Percentiles rank a stretch among this genome's conserved stretches.
Evolutionary conservation across 139 green algal genomes (phyloP).

Genomic region (Parachlorella kessleri): DNA sequence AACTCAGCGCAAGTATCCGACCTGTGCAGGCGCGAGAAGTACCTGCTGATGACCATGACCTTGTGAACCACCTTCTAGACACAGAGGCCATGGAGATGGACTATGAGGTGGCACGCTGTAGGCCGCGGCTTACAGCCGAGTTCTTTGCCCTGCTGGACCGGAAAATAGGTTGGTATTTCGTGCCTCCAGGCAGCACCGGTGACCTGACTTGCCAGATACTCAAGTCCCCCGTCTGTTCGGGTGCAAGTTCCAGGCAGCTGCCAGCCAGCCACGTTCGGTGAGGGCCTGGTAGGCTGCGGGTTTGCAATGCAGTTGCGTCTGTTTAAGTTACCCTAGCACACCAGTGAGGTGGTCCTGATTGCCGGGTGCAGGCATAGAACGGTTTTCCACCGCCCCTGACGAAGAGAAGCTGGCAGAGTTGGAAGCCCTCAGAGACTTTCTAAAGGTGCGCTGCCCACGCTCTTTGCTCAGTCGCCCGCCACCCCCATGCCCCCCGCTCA

Average conservation of each 20-base stretch:
- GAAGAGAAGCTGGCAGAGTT: slow-evolving; percentile 83
- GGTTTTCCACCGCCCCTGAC: slow-evolving; percentile 50
- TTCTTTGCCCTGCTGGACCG: slow-evolving; percentile 58
- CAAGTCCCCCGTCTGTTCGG: too few relatives aligned
- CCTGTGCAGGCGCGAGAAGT: slow-evolving; percentile 41
- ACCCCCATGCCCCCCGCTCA: too few relatives aligned
- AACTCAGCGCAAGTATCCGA: neutral
- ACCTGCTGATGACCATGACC: slow-evolving; percentile 47
- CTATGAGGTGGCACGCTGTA: slow-evolving; percentile 82
- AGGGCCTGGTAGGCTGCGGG: too few relatives aligned
- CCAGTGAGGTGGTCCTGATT: too few relatives aligned
- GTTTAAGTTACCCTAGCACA: too few relatives aligned
- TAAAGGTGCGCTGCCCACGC: too few relatives aligned
- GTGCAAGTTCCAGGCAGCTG: too few relatives aligned
- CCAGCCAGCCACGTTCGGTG: too few relatives aligned
- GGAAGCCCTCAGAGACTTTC: slow-evolving; percentile 78
- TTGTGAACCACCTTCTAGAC: slow-evolving; percentile 87
- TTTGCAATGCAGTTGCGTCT: too few relatives aligned
- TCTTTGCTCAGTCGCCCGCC: too few relatives aligned
- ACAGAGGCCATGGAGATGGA: slow-evolving; percentile 88
- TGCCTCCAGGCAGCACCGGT: too few relatives aligned
- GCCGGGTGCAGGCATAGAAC: slow-evolving; percentile 41
- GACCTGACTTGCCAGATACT: too few relatives aligned
- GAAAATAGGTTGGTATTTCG: slow-evolving; percentile 58
- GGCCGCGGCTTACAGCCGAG: slow-evolving; percentile 44